A percentile compares a stretch with the other conserved stretches of the same genome.
These are phyloP conservation scores for Verticillium klebahnii DNA, from an alignment of 2,329 filamentous ascomycete genomes.

Conservation along the genomic window DNA sequence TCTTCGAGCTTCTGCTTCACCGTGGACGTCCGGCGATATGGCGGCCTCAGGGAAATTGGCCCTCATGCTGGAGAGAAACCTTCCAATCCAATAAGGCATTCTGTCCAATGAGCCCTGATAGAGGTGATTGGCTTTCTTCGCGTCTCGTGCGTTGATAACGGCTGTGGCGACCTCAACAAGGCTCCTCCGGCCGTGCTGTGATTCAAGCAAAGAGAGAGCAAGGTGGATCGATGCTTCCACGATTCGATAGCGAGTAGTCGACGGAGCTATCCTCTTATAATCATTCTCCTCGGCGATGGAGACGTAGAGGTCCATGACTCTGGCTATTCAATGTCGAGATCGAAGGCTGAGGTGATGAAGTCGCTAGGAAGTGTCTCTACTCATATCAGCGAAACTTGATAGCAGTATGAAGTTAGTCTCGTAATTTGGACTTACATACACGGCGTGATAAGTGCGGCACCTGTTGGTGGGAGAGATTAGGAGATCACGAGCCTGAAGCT, in stretches of 20 bases:
- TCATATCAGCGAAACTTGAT: too few relatives aligned
- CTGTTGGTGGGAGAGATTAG: too few relatives aligned
- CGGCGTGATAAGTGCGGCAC: too few relatives aligned
- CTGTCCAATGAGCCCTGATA: not conserved
- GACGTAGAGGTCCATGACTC: too few relatives aligned
- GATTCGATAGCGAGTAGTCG: not conserved
- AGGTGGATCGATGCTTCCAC: not conserved
- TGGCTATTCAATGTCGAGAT: too few relatives aligned
- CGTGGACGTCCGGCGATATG: not conserved
- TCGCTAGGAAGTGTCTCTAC: too few relatives aligned
- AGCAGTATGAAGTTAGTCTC: too few relatives aligned
- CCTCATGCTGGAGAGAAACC: not conserved
- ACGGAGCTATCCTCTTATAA: not conserved
- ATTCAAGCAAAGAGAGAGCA: not conserved
- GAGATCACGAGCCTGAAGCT: too few relatives aligned
- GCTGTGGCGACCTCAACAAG: not conserved
- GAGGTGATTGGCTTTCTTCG: too few relatives aligned
- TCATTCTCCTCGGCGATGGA: too few relatives aligned
- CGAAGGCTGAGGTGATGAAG: too few relatives aligned
- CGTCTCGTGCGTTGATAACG: not conserved
- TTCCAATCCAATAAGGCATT: not conserved
- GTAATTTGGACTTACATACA: too few relatives aligned
- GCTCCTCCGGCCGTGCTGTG: not conserved
- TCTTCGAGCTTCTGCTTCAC: not conserved
- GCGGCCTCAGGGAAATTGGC: not conserved